These are phyloP conservation scores for Allium sativum DNA, from an alignment of 106 monocot species.

Conservation along the genomic window DNA sequence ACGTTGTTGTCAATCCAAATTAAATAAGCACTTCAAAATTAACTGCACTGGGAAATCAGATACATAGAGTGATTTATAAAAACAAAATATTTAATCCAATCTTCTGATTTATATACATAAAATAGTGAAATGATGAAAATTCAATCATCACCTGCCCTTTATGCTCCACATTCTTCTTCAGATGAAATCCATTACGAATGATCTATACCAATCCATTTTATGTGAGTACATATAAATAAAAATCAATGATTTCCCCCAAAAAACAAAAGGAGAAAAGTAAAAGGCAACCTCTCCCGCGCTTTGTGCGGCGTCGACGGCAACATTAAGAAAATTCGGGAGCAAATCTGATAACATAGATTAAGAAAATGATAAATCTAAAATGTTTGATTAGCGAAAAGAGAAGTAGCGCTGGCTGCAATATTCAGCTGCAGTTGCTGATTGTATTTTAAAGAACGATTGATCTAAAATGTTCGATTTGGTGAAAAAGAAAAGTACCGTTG, in stretches of 20 bases:
- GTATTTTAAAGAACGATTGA: too few relatives aligned
- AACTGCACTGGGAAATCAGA: too few relatives aligned
- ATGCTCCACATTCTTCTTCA: conserved; percentile 87
- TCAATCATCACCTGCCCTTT: conserved; percentile 48
- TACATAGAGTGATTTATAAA: too few relatives aligned
- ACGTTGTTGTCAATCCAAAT: too few relatives aligned
- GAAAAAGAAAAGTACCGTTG: not conserved
- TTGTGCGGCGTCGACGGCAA: conserved; percentile 47
- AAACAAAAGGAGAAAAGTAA: not conserved
- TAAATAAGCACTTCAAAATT: too few relatives aligned
- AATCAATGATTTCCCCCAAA: too few relatives aligned
- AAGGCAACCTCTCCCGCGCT: conserved; percentile 36
- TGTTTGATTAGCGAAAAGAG: too few relatives aligned
- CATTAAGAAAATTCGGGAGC: conserved; percentile 26
- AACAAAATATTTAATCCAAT: too few relatives aligned
- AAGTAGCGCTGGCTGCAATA: too few relatives aligned
- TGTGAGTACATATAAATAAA: too few relatives aligned
- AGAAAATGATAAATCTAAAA: not conserved
- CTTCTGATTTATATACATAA: too few relatives aligned
- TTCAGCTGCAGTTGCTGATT: too few relatives aligned
- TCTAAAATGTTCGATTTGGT: not conserved
- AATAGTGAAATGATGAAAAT: not conserved
- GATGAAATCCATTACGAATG: conserved; percentile 58
- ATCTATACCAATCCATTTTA: conserved; percentile 19
- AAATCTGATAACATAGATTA: conserved; percentile 3